A percentile compares a stretch with the other conserved stretches of the same genome.
Conservation (phyloP, 1,284 basidiomycete species). For the Mycosarcoma mackinlayi region DNA sequence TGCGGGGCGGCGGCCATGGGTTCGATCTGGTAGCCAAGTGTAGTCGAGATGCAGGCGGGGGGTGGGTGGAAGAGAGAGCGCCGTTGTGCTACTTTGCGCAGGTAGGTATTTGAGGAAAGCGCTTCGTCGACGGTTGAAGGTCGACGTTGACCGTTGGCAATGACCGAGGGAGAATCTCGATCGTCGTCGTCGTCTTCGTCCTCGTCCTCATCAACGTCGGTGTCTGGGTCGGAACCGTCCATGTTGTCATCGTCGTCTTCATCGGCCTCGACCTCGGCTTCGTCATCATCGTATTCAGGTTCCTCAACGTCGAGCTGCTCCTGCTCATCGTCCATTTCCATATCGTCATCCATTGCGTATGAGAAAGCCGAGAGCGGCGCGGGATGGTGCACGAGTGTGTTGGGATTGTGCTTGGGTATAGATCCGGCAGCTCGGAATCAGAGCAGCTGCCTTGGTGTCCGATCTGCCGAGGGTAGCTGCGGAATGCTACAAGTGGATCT, state of each 20-base stretch:
- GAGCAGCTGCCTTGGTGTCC: too few species aligned
- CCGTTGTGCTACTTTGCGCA: slow-evolving; percentile 37
- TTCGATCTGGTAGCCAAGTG: slow-evolving; percentile 74
- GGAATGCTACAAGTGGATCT: too few species aligned
- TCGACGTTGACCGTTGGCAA: slow-evolving; percentile 16
- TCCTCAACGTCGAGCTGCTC: slow-evolving; percentile 33
- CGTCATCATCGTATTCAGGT: slow-evolving; percentile 33
- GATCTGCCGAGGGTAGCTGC: background rate
- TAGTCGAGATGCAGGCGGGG: slow-evolving; percentile 16
- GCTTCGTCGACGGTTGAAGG: slow-evolving; percentile 15
- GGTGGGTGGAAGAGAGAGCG: slow-evolving; percentile 33
- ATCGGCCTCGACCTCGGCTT: slow-evolving; percentile 22
- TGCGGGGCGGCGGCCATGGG: slow-evolving; percentile 91
- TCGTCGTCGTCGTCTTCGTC: slow-evolving; percentile 22
- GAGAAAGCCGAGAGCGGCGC: too few species aligned
- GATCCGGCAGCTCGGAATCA: too few species aligned
- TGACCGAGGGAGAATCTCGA: slow-evolving; percentile 11
- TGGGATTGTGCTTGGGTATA: too few species aligned
- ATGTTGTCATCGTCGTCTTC: slow-evolving; percentile 28
- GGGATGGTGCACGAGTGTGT: too few species aligned
- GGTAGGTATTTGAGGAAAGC: slow-evolving; percentile 30
- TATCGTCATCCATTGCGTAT: slow-evolving; percentile 55
- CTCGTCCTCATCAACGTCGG: slow-evolving; percentile 27
- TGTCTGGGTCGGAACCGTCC: slow-evolving; percentile 21
- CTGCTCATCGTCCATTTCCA: slow-evolving; percentile 51